A percentile compares a stretch with the other conserved stretches of the same genome.
These are phyloP conservation scores for Alloteropsis semialata DNA, from an alignment of 176 grass and related monocot genomes.

Conservation along the genomic window DNA sequence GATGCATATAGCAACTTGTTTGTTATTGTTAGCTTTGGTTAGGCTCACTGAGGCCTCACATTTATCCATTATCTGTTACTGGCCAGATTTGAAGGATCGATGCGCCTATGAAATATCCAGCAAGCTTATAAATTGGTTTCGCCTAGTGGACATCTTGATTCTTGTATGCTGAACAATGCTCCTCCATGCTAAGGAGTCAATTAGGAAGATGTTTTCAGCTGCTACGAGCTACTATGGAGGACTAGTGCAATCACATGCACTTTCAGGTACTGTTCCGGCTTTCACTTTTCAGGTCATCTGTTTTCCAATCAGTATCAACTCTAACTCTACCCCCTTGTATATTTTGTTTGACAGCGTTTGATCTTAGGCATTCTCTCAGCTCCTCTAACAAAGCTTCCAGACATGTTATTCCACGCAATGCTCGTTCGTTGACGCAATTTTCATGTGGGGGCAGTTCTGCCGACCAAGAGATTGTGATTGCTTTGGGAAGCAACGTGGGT, in stretches of 20 bases:
- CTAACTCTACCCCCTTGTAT: not conserved
- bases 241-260: not conserved
- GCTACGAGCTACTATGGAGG: constrained; percentile 27
- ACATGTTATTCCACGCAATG: not conserved
- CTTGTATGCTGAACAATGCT: constrained; percentile 35
- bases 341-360: not conserved
- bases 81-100: not conserved
- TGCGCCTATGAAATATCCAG: not conserved
- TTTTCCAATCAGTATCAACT: not conserved
- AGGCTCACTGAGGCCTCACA: not conserved
- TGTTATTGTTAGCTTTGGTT: too few relatives aligned
- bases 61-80: not conserved
- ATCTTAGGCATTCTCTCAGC: constrained; percentile 4
- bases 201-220: constrained; percentile 48
- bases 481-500: constrained; percentile 83
- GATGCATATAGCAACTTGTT: not conserved
- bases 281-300: not conserved
- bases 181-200: constrained; percentile 29
- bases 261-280: constrained; percentile 27
- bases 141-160: not conserved
- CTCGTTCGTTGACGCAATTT: constrained; percentile 19
- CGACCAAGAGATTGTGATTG: constrained; percentile 80
- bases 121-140: not conserved
- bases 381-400: not conserved
- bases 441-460: constrained; percentile 19